A percentile compares a stretch with the other conserved stretches of the same genome.
Evolutionary conservation across 1,139 yeast species (phyloP).

Genomic region (Sugiyamaella paludigena): DNA sequence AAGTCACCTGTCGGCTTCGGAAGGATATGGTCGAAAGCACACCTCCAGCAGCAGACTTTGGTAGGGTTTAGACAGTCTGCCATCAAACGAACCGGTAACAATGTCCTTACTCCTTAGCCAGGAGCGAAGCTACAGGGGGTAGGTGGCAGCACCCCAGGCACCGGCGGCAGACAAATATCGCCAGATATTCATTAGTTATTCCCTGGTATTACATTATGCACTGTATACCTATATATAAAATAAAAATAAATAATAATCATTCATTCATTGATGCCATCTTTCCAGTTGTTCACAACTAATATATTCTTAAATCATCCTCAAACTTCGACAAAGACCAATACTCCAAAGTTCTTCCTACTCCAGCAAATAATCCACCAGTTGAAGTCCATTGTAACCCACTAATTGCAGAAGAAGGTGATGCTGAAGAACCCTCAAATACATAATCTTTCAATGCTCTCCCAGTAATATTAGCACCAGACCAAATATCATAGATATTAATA

Average conservation of each 20-base stretch:
- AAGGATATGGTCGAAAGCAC: too few relatives aligned
- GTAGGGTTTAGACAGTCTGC: too few relatives aligned
- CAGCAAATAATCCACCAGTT: slow-evolving; percentile 10
- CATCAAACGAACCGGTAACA: too few relatives aligned
- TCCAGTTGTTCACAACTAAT: too few relatives aligned
- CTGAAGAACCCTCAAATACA: background rate
- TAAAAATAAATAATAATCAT: too few relatives aligned
- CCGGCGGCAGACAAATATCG: slow-evolving; percentile 3
- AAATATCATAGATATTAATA: slow-evolving; percentile 8
- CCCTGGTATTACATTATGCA: too few relatives aligned
- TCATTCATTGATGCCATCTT: too few relatives aligned
- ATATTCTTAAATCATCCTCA: background rate
- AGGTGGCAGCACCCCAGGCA: slow-evolving; percentile 1
- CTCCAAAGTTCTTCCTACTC: slow-evolving; percentile 7
- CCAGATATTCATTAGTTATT: too few relatives aligned
- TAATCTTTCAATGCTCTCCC: background rate
- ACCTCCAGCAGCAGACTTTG: too few relatives aligned
- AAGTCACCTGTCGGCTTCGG: too few relatives aligned
- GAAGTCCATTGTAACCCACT: slow-evolving; percentile 12
- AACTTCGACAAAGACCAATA: slow-evolving; percentile 12
- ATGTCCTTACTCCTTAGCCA: background rate
- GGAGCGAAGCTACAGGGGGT: slow-evolving; percentile 2
- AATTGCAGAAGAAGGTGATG: background rate
- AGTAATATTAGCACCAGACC: slow-evolving; percentile 13
- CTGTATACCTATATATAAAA: too few relatives aligned